Evolutionary conservation across 768 basidiomycete genomes (phyloP), one percentile per base, ranked within the genome.

Genomic region (Aureoboletus auriporus): DNA sequence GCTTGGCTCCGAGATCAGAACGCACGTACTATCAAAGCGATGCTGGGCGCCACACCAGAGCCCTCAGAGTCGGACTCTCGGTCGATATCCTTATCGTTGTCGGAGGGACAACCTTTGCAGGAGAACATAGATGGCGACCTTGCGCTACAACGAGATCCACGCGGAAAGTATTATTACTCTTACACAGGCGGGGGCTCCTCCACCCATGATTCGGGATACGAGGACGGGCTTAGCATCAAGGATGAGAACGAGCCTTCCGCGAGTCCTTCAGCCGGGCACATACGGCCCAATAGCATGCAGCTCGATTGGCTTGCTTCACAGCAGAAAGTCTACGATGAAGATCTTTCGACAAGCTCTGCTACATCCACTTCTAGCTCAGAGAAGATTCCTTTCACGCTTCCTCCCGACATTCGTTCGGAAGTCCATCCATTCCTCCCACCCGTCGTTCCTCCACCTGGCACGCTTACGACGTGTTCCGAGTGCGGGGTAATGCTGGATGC

Each of bases 1-100:
- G 79, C 84, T 26, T 94, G 92, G 92, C 65, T 95, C 38, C 77
- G 79, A 31, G 90, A 93, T 57, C 92, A 95, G 65, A 87, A 81
- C 42, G 75, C 80, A 29, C 78, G 88, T 11, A 74, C 77, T 0
- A 75, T 83, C 42, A 77, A 79, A 39, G 75, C 76, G 16, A 80
- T 80, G 71, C 69, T 86, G 7, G 85, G 84, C 14, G 62, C 67
- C 33, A 65, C 66, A 11, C 80, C 82, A 4, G 80, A 75, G 36
- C 78, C 80, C 11, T 84, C 84, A 3, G 75, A 75, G 39, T 73
- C 77, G 2, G 83, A 84, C 44, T 70, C 69, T 36, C 63, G 66
- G 13, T 80, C 77, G 1, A 55, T 75, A 30, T 70, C 73, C 14
- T 59, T 69, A 31, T 52, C 64, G 10, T 43, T 2, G 35, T 54